Evolutionary conservation across 805 yeast genomes (phyloP), one percentile per base, ranked within the genome.

Genomic region (Yarrowia divulgata): DNA sequence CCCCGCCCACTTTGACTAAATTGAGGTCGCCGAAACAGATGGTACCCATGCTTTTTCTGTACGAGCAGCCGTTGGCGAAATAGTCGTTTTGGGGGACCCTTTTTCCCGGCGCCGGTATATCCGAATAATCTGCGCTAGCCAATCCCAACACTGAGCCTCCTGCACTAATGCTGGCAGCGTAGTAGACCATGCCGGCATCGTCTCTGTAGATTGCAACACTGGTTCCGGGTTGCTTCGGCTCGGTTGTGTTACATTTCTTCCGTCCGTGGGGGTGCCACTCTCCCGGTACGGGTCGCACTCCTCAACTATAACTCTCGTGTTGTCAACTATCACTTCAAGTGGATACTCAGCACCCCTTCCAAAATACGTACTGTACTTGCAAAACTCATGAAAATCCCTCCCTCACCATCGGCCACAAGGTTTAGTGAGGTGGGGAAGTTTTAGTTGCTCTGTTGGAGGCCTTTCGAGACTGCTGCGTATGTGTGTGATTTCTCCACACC

Each of bases 21-120:
- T 57, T 42, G 63, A 18, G 48, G 63, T 29, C 37, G 32, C 48
- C 63, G 63, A 57, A 42, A 29, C 46, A 40, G 63, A 57, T 57
- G 63, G 63, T 57, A 57, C 63, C 63, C 63, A 57, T 57, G 63
- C 63, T 29, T 57, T 57, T 57, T 57, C 63, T 57, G 63, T 57
- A 16, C 63, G 63, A 16, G 63, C 39, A 16, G 6, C 16, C 63
- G 63, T 57, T 40, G 23, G 23, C 63, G 48, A 57, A 57, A 57
- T 57, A 57, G 39, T 16, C 39, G 3, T 23, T 57, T 57, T 57
- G 5, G 7, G 12, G 1, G 13, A 9, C 23, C 29, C 29, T 16
- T 40, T 57, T 57, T 57, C 63, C 12, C 48, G 63, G 48, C 39
- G 1, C 18, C 35, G n/a, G 19, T 29, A 40, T 57, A 5, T 57